Evolutionary conservation across 192 early-diverging fungal species (phyloP).

Genomic region (Entophlyctis helioformis): DNA sequence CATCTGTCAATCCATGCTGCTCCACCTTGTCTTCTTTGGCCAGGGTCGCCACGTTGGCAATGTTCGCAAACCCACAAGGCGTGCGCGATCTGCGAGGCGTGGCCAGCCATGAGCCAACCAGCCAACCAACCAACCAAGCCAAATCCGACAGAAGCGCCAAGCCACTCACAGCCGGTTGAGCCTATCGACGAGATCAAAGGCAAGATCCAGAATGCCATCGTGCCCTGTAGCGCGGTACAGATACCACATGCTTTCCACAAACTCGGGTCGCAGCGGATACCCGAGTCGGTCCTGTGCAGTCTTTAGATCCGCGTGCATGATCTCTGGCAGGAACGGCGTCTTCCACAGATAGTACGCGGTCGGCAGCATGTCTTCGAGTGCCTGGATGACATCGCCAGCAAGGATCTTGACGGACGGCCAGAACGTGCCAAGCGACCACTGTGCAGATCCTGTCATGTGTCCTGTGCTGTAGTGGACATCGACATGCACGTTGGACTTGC

Average conservation of each 20-base stretch:
- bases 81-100: conserved; percentile 4
- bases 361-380: conserved; percentile 4
- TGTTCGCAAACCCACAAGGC: conserved; percentile 15
- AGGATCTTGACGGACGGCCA: conserved; percentile 16
- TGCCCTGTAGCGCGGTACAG: conserved; percentile 16
- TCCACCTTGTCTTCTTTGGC: conserved; percentile 15
- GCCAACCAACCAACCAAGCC: not conserved
- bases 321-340: conserved; percentile 52
- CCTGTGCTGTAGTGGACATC: conserved; percentile 3
- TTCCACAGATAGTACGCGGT: conserved; percentile 57
- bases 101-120: not conserved
- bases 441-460: not conserved
- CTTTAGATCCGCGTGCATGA: not conserved
- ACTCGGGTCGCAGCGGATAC: conserved; percentile 79
- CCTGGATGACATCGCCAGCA: conserved; percentile 11
- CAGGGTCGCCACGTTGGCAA: conserved; percentile 8
- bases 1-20: too few species aligned
- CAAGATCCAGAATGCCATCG: conserved; percentile 8
- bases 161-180: conserved; percentile 6
- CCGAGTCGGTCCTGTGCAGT: conserved; percentile 6
- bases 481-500: conserved; percentile 16
- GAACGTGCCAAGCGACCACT: conserved; percentile 17
- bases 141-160: not conserved
- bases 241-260: conserved; percentile 45
- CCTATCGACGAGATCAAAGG: conserved; percentile 9